Evolutionary conservation across 1,139 yeast genomes (phyloP).

Genomic region (Meyerozyma athensensis): DNA sequence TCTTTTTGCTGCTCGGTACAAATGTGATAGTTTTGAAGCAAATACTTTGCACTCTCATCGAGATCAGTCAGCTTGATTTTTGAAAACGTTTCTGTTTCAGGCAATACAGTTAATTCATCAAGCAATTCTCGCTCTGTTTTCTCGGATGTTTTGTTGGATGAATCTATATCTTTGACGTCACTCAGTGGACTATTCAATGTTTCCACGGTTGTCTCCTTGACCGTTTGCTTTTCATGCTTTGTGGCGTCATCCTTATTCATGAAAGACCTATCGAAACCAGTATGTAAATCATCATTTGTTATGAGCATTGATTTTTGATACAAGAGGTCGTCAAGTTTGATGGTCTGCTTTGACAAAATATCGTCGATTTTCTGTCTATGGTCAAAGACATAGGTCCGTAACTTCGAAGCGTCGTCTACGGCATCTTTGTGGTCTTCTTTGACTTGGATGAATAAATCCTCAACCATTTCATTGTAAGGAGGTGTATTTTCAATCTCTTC

Average conservation of each 20-base stretch:
- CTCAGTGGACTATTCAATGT: constrained; percentile 21
- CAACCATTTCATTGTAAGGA: constrained; percentile 88
- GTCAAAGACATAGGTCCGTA: constrained; percentile 43
- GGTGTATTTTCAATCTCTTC: constrained; percentile 68
- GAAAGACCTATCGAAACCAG: constrained; percentile 89
- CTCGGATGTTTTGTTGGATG: not conserved
- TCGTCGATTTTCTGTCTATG: constrained; percentile 69
- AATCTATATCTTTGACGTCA: not conserved
- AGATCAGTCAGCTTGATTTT: constrained; percentile 48
- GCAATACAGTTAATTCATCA: constrained; percentile 35
- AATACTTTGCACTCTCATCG: constrained; percentile 44
- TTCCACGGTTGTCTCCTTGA: constrained; percentile 24
- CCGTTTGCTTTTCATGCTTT: constrained; percentile 6
- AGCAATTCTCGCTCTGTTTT: constrained; percentile 23
- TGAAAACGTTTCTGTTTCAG: constrained; percentile 66
- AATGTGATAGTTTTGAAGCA: constrained; percentile 60
- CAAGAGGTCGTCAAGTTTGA: constrained; percentile 59
- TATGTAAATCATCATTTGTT: constrained; percentile 84
- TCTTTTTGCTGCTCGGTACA: constrained; percentile 85
- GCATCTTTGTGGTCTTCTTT: constrained; percentile 56
- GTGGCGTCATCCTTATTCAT: constrained; percentile 51
- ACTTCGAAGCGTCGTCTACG: constrained; percentile 32
- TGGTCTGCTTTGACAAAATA: constrained; percentile 54
- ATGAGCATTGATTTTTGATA: constrained; percentile 72
- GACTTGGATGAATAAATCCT: constrained; percentile 73